Evolutionary conservation across 106 monocot genomes (phyloP).

Genomic region (Agapanthus africanus): DNA sequence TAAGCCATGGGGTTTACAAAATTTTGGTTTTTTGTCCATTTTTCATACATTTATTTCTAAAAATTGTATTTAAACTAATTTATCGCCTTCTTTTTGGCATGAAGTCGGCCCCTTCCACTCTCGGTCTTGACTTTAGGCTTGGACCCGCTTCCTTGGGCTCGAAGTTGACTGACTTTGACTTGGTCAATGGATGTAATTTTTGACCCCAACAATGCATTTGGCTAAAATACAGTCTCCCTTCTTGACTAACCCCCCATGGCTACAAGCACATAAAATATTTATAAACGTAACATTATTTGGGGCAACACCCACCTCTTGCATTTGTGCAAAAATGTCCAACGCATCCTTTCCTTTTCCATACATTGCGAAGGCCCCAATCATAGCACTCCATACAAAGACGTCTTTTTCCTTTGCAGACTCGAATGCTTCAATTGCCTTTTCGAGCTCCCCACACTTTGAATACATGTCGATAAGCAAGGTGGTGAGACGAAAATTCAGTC

Average conservation of each 20-base stretch:
- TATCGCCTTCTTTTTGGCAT: too few species aligned
- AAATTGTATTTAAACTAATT: too few species aligned
- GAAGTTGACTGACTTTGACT: too few species aligned
- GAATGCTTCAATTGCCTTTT: slow-evolving; percentile 34
- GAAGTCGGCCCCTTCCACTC: too few species aligned
- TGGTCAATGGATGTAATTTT: too few species aligned
- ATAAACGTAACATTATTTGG: slow-evolving; percentile 47
- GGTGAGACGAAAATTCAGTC: slow-evolving; percentile 29
- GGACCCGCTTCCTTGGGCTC: too few species aligned
- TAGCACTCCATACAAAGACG: slow-evolving; percentile 50
- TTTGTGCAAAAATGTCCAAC: slow-evolving; percentile 32
- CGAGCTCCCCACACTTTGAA: slow-evolving; percentile 52
- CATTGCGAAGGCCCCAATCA: slow-evolving; percentile 49
- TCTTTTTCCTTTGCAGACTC: slow-evolving; percentile 16
- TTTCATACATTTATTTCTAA: too few species aligned
- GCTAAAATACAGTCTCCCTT: slow-evolving; percentile 23
- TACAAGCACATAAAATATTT: slow-evolving; percentile 43
- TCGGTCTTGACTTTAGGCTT: too few species aligned
- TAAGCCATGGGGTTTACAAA: too few species aligned
- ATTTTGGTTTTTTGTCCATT: too few species aligned
- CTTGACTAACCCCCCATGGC: slow-evolving; percentile 45
- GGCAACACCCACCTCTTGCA: slow-evolving; percentile 23
- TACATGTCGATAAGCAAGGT: slow-evolving; percentile 65
- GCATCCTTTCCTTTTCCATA: slow-evolving; percentile 38
- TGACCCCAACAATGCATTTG: slow-evolving; percentile 32